phyloP scores from a whole-genome alignment of 2,329 filamentous ascomycete genomes.

The Aspergillus ochraceus region DNA sequence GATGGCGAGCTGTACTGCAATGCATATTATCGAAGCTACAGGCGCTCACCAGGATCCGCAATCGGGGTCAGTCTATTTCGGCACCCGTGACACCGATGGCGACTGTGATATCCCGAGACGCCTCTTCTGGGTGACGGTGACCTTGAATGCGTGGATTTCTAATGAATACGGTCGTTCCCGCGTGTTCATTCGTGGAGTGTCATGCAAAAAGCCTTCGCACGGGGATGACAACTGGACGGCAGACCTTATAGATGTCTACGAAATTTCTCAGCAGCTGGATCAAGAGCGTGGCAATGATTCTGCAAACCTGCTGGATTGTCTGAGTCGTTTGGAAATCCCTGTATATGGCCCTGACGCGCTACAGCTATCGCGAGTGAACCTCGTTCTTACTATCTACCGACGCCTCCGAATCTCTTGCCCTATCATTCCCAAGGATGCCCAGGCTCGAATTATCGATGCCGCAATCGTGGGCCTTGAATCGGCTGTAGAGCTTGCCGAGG shows the following conservation, averaged over 20 bases:
- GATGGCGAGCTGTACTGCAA: conserved; percentile 58
- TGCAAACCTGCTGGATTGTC: conserved; percentile 5
- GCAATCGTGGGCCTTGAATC: conserved; percentile 11
- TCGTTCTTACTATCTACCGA: conserved; percentile 17
- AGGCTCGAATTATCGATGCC: conserved; percentile 8
- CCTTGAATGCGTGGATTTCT: conserved; percentile 21
- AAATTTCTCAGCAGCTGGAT: conserved; percentile 15
- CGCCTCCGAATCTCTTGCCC: conserved; percentile 13
- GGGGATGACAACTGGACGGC: conserved; percentile 9
- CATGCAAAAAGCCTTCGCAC: conserved; percentile 7
- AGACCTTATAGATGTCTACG: conserved; percentile 12
- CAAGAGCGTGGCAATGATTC: conserved; percentile 8
- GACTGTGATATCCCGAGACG: conserved; percentile 3
- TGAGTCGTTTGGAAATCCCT: not conserved
- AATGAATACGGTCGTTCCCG: conserved; percentile 19
- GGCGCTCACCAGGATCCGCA: conserved; percentile 17
- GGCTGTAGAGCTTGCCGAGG: conserved; percentile 4
- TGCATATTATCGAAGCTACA: conserved; percentile 60
- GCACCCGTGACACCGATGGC: conserved; percentile 6
- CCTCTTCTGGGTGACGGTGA: conserved; percentile 19
- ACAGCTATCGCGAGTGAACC: conserved; percentile 13
- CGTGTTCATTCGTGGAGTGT: conserved; percentile 11
- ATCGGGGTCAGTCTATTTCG: conserved; percentile 12
- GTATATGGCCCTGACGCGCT: conserved; percentile 8
- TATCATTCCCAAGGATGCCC: conserved; percentile 6